Percentiles rank a stretch among this genome's conserved stretches.
Evolutionary conservation across 2,329 filamentous ascomycete species (phyloP).

Genomic region (Epichloe brachyelytri): DNA sequence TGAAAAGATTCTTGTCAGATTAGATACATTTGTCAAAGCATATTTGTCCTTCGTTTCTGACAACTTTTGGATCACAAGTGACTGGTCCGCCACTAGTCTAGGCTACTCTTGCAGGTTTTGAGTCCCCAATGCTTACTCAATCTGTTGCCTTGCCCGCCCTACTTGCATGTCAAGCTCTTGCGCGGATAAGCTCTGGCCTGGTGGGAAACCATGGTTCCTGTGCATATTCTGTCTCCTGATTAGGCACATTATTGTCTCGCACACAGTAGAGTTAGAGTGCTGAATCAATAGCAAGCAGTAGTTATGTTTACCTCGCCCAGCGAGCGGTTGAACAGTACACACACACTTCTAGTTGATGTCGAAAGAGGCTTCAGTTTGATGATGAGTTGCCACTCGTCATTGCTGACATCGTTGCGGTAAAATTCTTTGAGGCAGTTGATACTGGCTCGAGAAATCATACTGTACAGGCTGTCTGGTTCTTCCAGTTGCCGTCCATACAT

Average conservation of each 20-base stretch:
- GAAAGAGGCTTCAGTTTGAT: conserved; percentile 87
- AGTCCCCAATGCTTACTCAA: neutral
- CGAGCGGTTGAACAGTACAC: neutral
- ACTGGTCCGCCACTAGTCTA: neutral
- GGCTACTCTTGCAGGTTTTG: neutral
- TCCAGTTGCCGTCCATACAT: conserved; percentile 91
- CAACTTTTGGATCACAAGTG: neutral
- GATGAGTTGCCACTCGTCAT: conserved; percentile 90
- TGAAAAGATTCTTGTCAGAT: neutral
- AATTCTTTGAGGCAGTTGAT: conserved; percentile 96
- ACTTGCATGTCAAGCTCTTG: neutral
- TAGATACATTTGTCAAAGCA: neutral
- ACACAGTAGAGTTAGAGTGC: neutral
- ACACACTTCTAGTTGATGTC: conserved; percentile 54
- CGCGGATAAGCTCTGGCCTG: no score
- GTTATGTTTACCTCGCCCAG: neutral
- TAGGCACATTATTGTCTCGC: no score
- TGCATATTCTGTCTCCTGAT: no score
- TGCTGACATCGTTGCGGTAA: conserved; percentile 74
- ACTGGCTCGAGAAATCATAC: conserved; percentile 69
- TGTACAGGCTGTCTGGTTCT: conserved; percentile 80
- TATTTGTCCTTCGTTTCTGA: neutral
- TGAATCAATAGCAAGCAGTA: neutral
- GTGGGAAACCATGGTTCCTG: no score
- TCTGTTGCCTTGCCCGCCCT: neutral